Evolutionary conservation across 768 basidiomycete genomes (phyloP), one percentile per base, ranked within the genome.

Genomic region (Leccinum obscurum): DNA sequence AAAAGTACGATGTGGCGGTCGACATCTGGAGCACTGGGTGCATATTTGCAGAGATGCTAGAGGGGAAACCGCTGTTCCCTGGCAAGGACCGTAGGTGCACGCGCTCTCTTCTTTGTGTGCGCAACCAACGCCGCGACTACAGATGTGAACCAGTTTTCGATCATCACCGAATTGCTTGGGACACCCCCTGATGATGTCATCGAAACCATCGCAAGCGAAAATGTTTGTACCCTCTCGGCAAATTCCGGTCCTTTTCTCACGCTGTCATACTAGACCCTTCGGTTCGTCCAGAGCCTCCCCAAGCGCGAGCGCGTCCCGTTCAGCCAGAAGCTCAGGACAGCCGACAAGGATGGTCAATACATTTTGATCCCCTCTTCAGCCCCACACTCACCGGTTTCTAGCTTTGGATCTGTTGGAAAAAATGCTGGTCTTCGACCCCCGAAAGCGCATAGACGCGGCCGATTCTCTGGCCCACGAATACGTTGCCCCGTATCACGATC

Each of bases 181-280:
- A 98, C 97, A n/a, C 97, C 97, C 35, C 93, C 95, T 7, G 95
- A 98, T 83, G 97, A 98, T 82, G 97, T 98, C 79, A 98, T 99
- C 68, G 89, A 97, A 77, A 98, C 97, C 50, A 98, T 99, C 70
- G 92, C 91, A 53, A 95, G 92, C 71, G 95, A 98, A 80, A 98
- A 98, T 78, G 95, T 97, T 67, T 58, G 89, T 76, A 44, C 41
- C 39, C 50, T 57, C 17, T 57, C 37, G 20, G 35, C n/a, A 6
- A 34, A 48, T 3, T 30, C 26, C 24, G 26, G 14, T 35, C 1
- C 20, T 11, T 52, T 66, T 64, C 56, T 66, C 64, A 72, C 55
- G 22, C 26, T n/a, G 35, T 51, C 17, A 37, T 13, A 46, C 56
- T 62, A 98, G 95, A 99, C 97, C 4, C 86, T 99, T 14, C 90